Conservation (phyloP, 2,329 filamentous ascomycete species). For the Cladophialophora bantiana region DNA sequence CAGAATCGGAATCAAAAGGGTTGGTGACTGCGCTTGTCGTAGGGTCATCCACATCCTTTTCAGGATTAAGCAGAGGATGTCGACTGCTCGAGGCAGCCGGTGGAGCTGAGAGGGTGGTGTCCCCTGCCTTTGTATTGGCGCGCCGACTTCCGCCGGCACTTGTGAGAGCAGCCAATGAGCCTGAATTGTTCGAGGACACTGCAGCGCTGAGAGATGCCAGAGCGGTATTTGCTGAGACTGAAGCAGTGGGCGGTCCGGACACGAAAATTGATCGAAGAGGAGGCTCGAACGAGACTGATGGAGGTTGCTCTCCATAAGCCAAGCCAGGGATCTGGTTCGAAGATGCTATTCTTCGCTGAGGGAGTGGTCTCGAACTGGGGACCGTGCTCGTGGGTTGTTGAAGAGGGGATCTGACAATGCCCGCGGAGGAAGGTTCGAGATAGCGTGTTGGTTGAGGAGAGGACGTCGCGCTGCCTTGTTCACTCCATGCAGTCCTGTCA, state of each 20-base stretch:
- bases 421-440: constrained; percentile 24
- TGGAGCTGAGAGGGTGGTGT: constrained; percentile 24
- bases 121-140: constrained; percentile 22
- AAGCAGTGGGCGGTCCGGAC: constrained; percentile 46
- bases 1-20: constrained; percentile 28
- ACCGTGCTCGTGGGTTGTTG: constrained; percentile 24
- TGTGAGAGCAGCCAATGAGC: constrained; percentile 43
- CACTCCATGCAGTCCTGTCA: constrained; percentile 23
- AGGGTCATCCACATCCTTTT: constrained; percentile 47
- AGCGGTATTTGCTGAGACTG: constrained; percentile 46
- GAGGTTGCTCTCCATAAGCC: constrained; percentile 29
- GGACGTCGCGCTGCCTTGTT: constrained; percentile 17
- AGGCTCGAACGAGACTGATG: constrained; percentile 42
- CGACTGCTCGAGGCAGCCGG: constrained; percentile 29
- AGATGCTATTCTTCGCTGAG: constrained; percentile 36
- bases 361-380: constrained; percentile 28
- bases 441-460: constrained; percentile 24
- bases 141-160: constrained; percentile 34
- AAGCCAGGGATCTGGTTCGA: constrained; percentile 30
- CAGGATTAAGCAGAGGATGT: constrained; percentile 40
- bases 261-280: constrained; percentile 47
- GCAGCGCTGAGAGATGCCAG: constrained; percentile 46
- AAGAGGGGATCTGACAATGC: constrained; percentile 30
- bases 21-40: constrained; percentile 30
- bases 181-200: constrained; percentile 39